Evolutionary conservation across 225 moss, liverwort and hornwort species (phyloP).

Genomic region (Asterella californica): DNA sequence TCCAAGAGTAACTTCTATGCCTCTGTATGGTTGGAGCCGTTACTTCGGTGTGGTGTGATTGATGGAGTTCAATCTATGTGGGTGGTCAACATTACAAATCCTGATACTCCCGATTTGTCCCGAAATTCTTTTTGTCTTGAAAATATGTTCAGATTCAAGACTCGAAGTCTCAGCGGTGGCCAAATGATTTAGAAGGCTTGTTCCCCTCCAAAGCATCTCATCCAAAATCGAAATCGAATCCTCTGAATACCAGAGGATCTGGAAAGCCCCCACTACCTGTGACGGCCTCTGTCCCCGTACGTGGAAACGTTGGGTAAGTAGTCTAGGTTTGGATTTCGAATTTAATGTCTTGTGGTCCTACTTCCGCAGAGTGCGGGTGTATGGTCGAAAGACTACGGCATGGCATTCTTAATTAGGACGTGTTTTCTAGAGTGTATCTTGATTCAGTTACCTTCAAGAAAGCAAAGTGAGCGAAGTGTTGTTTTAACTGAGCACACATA

Average conservation of each 20-base stretch:
- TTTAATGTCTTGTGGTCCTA: neutral
- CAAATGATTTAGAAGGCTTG: constrained; percentile 19
- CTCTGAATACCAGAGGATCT: constrained; percentile 13
- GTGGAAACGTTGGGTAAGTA: constrained; percentile 19
- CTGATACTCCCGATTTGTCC: neutral
- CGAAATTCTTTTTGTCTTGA: constrained; percentile 6
- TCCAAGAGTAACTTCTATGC: neutral
- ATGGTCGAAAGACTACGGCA: too few species aligned
- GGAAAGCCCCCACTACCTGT: constrained; percentile 24
- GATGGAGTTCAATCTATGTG: neutral
- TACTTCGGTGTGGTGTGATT: neutral
- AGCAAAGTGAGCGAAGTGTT: neutral
- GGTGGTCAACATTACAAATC: neutral
- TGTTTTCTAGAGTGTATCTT: neutral
- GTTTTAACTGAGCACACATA: neutral
- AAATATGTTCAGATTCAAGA: constrained; percentile 6
- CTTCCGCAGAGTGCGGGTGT: neutral
- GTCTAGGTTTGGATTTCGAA: neutral
- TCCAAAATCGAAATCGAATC: constrained; percentile 8
- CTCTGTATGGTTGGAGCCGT: neutral
- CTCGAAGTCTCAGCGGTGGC: constrained; percentile 15
- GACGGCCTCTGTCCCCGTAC: constrained; percentile 33
- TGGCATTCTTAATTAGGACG: too few species aligned
- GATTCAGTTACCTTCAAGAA: too few species aligned
- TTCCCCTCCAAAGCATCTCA: constrained; percentile 4